phyloP scores from a whole-genome alignment of 345 rosid genomes.

The Balakata baccata region DNA sequence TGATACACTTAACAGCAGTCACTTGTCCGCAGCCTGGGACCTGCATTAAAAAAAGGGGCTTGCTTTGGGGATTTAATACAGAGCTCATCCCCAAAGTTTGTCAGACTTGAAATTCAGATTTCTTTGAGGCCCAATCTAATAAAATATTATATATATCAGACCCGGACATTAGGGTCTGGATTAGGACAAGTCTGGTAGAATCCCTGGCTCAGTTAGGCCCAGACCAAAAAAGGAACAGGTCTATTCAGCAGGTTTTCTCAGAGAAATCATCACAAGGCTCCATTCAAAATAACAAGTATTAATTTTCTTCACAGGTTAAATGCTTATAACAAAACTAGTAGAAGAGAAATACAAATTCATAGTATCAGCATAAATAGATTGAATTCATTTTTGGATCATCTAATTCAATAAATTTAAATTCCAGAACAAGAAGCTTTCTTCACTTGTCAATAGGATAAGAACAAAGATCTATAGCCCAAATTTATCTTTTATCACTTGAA shows the following conservation, averaged over 20 bases:
- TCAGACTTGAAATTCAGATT: neutral
- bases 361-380: neutral
- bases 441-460: neutral
- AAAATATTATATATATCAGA: no score
- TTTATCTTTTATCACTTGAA: neutral
- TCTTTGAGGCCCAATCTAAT: neutral
- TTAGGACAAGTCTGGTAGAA: neutral
- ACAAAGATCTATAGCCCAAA: neutral
- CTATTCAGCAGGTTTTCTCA: neutral
- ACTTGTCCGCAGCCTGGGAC: neutral
- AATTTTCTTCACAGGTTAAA: neutral
- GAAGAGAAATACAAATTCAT: neutral
- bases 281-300: neutral
- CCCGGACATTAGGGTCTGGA: neutral
- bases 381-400: neutral
- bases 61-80: neutral
- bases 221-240: neutral
- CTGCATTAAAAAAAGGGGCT: neutral
- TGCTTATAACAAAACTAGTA: neutral
- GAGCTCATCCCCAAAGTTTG: neutral
- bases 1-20: neutral
- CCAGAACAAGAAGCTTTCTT: neutral
- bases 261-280: neutral
- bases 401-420: neutral
- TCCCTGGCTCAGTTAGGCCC: neutral